These are phyloP conservation scores for Leishmania arabica DNA, from an alignment of 208 protist species.

Conservation along the genomic window DNA sequence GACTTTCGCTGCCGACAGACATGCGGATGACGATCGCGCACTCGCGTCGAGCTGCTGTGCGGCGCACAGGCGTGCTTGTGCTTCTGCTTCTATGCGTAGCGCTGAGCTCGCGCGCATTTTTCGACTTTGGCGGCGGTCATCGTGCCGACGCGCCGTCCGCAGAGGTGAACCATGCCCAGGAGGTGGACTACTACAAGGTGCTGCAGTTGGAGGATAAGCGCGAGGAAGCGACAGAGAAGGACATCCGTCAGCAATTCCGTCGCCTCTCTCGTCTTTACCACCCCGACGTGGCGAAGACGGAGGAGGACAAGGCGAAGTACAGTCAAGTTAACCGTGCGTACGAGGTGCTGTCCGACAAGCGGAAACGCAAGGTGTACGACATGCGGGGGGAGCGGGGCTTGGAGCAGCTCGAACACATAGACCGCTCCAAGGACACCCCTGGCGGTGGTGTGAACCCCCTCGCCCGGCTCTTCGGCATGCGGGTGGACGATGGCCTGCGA, in stretches of 20 bases:
- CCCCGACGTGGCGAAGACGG: constrained; percentile 74
- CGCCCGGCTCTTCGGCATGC: constrained; percentile 55
- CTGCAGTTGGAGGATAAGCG: constrained; percentile 58
- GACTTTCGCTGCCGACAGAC: not conserved
- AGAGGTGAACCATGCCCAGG: constrained; percentile 14
- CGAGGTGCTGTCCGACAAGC: constrained; percentile 89
- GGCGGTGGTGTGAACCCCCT: constrained; percentile 49
- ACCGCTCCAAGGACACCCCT: constrained; percentile 19
- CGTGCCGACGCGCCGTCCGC: not conserved
- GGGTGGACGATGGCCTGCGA: constrained; percentile 45
- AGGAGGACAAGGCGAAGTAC: constrained; percentile 70
- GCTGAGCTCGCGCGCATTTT: constrained; percentile 18
- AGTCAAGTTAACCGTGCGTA: constrained; percentile 84
- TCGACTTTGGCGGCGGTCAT: not conserved
- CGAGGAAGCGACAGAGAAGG: constrained; percentile 68
- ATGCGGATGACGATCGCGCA: not conserved
- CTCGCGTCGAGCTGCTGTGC: not conserved
- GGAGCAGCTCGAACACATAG: constrained; percentile 65
- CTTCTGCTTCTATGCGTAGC: constrained; percentile 18
- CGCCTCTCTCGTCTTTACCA: constrained; percentile 78
- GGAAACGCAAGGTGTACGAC: constrained; percentile 93
- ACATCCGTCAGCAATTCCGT: constrained; percentile 84
- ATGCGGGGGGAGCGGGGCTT: constrained; percentile 88
- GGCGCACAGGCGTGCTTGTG: not conserved
- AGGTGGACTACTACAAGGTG: constrained; percentile 82